Base-by-base conservation (phyloP, 352 stramenopile species). In the Phytophthora crassamura region DNA sequence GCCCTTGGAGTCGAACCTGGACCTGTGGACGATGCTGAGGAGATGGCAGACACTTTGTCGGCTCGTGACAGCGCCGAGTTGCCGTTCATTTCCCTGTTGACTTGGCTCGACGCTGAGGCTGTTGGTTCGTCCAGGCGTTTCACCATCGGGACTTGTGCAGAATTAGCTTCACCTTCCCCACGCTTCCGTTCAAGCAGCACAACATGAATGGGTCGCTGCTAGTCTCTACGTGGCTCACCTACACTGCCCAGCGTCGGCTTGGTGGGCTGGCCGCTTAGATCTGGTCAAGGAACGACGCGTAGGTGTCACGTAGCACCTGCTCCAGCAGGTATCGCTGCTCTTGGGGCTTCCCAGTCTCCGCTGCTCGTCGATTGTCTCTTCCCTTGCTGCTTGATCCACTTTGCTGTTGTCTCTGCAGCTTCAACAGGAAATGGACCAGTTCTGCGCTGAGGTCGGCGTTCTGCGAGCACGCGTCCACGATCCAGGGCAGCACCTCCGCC, bases 381-480 rank as follows among this genome's bases (percentile, higher is more conserved):
- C 41, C 51, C 40, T 69, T 68, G 46, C 39, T 52, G 50, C 38
- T 56, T 8, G 52, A 59, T n/a, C 59, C 53, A 65, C 30, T 59
- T 69, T 72, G 74, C 43, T 72, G 69, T 20, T 84, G 72, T 43
- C 83, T 83, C 52, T 90, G 82, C 47, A 90, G 35, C 60, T 88
- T 90, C 34, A 90, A 61, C 16, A 90, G 41, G 51, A 90, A 87
- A 74, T 90, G 82, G 7, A 85, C 75, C 2, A 90, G 66, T 43
- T 90, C 82, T 6, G 78, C 74, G 28, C 75, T 85, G 14, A 90
- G 67, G 15, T 88, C 79, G 5, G 68, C 68, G 18, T 88, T 80
- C 28, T 77, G 68, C 3, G 65, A 74, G 34, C 77, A 90, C 12
- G 74, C 77, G 8, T 74, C 62, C 10, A 84, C 78, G 25, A 82